A percentile compares a stretch with the other conserved stretches of the same genome.
Evolutionary conservation across 305 asterid genomes (phyloP).

Genomic region (Galium porrigens): DNA sequence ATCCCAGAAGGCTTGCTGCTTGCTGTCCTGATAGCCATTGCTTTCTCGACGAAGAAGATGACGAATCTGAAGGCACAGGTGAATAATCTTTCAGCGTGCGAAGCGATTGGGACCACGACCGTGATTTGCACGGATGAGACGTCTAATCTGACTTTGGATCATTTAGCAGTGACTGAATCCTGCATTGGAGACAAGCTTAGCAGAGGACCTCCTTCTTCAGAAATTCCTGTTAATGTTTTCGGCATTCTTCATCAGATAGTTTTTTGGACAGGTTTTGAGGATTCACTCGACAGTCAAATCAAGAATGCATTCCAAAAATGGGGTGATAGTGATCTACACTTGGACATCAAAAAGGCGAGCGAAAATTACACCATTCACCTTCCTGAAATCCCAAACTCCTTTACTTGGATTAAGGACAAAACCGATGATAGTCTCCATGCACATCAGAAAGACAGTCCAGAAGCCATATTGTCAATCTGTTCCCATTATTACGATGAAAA

Average conservation of each 20-base stretch:
- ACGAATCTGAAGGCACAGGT: slow-evolving; percentile 17
- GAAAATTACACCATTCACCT: slow-evolving; percentile 9
- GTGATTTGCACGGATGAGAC: slow-evolving; percentile 23
- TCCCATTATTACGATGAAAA: slow-evolving; percentile 17
- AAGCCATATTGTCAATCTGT: slow-evolving; percentile 16
- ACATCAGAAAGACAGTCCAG: slow-evolving; percentile 21
- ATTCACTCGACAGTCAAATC: slow-evolving; percentile 6
- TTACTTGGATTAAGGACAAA: slow-evolving; percentile 12
- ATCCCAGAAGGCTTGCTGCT: slow-evolving; percentile 25
- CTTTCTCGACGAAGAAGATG: slow-evolving; percentile 21
- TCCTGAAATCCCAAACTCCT: slow-evolving; percentile 7
- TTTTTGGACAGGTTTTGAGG: not conserved
- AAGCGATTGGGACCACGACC: slow-evolving; percentile 21
- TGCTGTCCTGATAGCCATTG: slow-evolving; percentile 20
- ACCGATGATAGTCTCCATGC: slow-evolving; percentile 12
- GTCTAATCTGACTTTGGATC: slow-evolving; percentile 13
- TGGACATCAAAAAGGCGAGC: slow-evolving; percentile 9
- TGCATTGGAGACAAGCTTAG: slow-evolving; percentile 11
- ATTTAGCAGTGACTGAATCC: slow-evolving; percentile 16
- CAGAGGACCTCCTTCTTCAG: not conserved
- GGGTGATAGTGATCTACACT: slow-evolving; percentile 10
- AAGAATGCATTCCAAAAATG: slow-evolving; percentile 15
- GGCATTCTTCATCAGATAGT: slow-evolving; percentile 10
- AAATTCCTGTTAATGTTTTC: not conserved
- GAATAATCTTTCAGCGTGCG: slow-evolving; percentile 23